Evolutionary conservation across 73 alveolate species (phyloP), one percentile per base, ranked within the genome.

Genomic region (Symbiodinium pilosum): DNA sequence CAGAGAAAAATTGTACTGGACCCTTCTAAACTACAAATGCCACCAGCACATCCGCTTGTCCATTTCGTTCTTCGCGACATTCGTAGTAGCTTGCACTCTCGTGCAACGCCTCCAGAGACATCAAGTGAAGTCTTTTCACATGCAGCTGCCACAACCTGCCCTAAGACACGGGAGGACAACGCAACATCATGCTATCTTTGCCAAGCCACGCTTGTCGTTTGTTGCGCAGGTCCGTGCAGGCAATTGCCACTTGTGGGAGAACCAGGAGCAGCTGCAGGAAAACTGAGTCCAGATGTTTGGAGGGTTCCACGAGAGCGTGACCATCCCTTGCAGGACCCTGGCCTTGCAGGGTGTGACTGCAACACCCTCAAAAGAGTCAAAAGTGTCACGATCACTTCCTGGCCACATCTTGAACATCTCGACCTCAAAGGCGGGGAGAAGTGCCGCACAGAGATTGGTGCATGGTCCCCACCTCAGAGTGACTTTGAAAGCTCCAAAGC

Each of bases 151-250:
- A n/a, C n/a, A n/a, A n/a, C n/a, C n/a, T n/a, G n/a, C n/a, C n/a
- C n/a, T n/a, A n/a, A n/a, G n/a, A n/a, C n/a, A n/a, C n/a, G n/a
- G n/a, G n/a, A n/a, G n/a, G n/a, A n/a, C n/a, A n/a, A n/a, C n/a
- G n/a, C n/a, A n/a, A n/a, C n/a, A n/a, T n/a, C n/a, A n/a, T n/a
- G n/a, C n/a, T n/a, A n/a, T n/a, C n/a, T n/a, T n/a, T n/a, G n/a
- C n/a, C n/a, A n/a, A n/a, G n/a, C n/a, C n/a, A n/a, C n/a, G n/a
- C n/a, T n/a, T n/a, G n/a, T n/a, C n/a, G n/a, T n/a, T n/a, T n/a
- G n/a, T n/a, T n/a, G n/a, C 69, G 20, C 32, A 88, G 95, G 95
- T 88, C n/a, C 95, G 95, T 56, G 73, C 69, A 2, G 95, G 95
- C 43, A 88, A 88, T 69, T 88, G 95, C 43, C 95, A 88, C 28